phyloP scores from a whole-genome alignment of 2,329 filamentous ascomycete genomes.

The Cladosporium colombiae region DNA sequence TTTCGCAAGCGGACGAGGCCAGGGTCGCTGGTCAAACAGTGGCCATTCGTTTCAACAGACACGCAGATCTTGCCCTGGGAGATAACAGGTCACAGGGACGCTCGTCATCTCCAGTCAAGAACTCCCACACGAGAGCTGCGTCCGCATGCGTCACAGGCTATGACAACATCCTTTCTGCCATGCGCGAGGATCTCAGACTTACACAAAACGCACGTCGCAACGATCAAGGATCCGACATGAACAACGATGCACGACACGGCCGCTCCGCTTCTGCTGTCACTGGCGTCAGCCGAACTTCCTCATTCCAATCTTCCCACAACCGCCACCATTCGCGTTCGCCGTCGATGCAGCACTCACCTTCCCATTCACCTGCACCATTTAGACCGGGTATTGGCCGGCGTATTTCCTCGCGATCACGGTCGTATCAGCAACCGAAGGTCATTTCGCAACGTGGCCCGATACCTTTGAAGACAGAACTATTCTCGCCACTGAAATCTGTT shows the following conservation, averaged over 20 bases:
- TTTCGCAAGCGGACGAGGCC: constrained; percentile 18
- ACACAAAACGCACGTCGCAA: constrained; percentile 15
- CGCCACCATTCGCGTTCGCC: constrained; percentile 26
- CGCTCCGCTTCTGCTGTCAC: constrained; percentile 14
- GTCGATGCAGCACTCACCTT: constrained; percentile 20
- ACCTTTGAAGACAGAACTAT: constrained; percentile 37
- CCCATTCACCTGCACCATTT: constrained; percentile 26
- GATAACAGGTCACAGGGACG: constrained; percentile 26
- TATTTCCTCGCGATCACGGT: constrained; percentile 31
- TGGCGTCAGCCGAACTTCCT: constrained; percentile 1
- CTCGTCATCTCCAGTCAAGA: constrained; percentile 7
- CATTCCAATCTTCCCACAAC: constrained; percentile 14
- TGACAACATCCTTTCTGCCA: constrained; percentile 37
- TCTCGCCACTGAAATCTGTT: constrained; percentile 36
- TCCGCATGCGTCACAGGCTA: constrained; percentile 30
- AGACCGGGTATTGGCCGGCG: constrained; percentile 30
- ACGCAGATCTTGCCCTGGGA: constrained; percentile 31
- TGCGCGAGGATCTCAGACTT: constrained; percentile 37
- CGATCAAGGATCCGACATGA: constrained; percentile 15
- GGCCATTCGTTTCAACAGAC: constrained; percentile 33
- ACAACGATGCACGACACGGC: constrained; percentile 2
- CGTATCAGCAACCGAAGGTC: constrained; percentile 36
- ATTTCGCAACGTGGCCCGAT: constrained; percentile 33
- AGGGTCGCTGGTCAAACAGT: constrained; percentile 15
- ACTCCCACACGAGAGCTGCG: background rate